Conservation (phyloP, 2,329 filamentous ascomycete genomes). For the Lomentospora prolificans region DNA sequence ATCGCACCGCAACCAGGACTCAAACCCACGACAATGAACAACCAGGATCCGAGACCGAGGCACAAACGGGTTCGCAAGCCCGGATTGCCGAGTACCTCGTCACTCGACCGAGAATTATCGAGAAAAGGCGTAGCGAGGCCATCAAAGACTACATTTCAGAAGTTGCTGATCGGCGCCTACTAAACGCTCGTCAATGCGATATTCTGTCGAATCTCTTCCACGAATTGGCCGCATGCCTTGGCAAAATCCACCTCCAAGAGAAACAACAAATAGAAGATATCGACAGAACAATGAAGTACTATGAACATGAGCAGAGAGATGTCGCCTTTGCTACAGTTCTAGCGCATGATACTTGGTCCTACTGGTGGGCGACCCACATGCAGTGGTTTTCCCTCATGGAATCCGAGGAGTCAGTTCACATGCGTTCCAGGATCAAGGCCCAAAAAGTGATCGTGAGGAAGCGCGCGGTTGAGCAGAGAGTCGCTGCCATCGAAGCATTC, state of each 20-base stretch:
- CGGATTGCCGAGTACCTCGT: too few relatives aligned
- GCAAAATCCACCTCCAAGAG: not conserved
- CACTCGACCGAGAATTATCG: too few relatives aligned
- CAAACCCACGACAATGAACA: too few relatives aligned
- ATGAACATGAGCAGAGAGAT: not conserved
- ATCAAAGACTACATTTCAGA: not conserved
- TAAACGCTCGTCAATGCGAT: not conserved
- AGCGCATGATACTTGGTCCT: not conserved
- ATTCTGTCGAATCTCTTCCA: not conserved
- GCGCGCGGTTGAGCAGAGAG: not conserved
- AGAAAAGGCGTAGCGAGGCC: not conserved
- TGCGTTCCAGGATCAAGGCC: not conserved
- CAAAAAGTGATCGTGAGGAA: not conserved
- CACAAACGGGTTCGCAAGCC: too few relatives aligned
- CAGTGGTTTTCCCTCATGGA: not conserved
- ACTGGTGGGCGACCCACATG: not conserved
- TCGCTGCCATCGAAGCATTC: not conserved
- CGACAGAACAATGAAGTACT: not conserved
- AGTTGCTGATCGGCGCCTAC: not conserved
- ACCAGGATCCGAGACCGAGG: too few relatives aligned
- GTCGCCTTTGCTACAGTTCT: not conserved
- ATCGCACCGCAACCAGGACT: too few relatives aligned
- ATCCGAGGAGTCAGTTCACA: not conserved
- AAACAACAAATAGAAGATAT: not conserved
- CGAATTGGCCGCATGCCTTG: not conserved